Conservation (phyloP, 2,329 filamentous ascomycete species). For the Arthrobotrys iridis region DNA sequence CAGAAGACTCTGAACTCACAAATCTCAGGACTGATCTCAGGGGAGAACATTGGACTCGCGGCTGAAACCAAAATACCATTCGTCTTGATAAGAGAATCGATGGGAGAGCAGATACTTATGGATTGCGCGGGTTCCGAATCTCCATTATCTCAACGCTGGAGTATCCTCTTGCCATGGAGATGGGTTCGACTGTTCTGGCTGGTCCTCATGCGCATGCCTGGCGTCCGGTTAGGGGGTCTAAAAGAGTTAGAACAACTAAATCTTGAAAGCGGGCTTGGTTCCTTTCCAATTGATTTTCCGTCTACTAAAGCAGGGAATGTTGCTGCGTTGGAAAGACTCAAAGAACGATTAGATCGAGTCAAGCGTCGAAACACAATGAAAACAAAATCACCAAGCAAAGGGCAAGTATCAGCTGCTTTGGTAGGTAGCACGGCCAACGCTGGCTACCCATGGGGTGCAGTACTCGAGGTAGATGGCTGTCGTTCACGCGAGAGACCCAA, state of each 20-base stretch:
- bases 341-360: neutral
- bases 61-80: constrained; percentile 77
- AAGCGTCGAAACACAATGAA: constrained; percentile 26
- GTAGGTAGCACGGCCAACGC: neutral
- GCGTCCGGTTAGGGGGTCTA: constrained; percentile 83
- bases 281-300: constrained; percentile 87
- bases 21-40: constrained; percentile 62
- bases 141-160: constrained; percentile 83
- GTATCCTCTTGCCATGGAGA: constrained; percentile 86
- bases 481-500: neutral
- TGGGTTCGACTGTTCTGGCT: constrained; percentile 89
- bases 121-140: constrained; percentile 63
- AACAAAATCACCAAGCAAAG: neutral
- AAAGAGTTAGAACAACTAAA: constrained; percentile 80
- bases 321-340: constrained; percentile 73
- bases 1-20: constrained; percentile 46
- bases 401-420: neutral
- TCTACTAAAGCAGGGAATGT: constrained; percentile 79
- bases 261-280: constrained; percentile 80
- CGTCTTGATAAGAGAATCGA: constrained; percentile 76
- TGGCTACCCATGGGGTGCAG: constrained; percentile 35
- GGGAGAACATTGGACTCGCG: constrained; percentile 70
- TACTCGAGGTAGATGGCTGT: neutral
- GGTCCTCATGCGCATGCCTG: constrained; percentile 79
- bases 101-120: constrained; percentile 69